Conservation (phyloP, 495 filamentous ascomycete genomes). For the Astrothelium macrocarpum region DNA sequence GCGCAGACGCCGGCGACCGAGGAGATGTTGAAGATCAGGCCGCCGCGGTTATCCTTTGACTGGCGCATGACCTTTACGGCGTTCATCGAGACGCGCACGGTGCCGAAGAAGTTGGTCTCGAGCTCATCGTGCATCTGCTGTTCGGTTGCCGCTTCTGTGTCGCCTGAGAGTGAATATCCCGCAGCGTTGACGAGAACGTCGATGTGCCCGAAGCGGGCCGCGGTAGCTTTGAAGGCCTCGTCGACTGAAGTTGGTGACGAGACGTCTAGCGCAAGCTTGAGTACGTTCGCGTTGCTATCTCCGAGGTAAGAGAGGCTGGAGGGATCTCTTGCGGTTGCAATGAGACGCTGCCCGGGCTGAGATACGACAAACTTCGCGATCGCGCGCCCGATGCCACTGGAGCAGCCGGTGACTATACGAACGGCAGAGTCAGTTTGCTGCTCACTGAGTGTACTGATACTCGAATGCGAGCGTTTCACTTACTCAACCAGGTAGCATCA, state of each 20-base stretch:
- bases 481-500: background rate
- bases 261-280: conserved; percentile 1
- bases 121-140: conserved; percentile 8
- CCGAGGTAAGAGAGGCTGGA: conserved; percentile 2
- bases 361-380: background rate
- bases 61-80: background rate
- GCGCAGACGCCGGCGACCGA: background rate
- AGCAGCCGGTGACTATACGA: conserved; percentile 5
- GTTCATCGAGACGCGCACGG: background rate
- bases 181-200: background rate
- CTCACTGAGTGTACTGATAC: background rate
- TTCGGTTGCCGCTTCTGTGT: background rate
- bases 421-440: background rate
- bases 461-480: background rate
- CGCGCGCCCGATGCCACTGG: background rate
- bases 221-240: background rate
- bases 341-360: background rate
- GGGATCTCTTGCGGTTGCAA: background rate
- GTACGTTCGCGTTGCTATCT: background rate
- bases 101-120: background rate
- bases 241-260: background rate
- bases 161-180: conserved; percentile 5
- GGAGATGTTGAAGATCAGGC: background rate
- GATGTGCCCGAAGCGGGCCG: conserved; percentile 1
- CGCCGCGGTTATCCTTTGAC: background rate